Base-by-base conservation (phyloP, 352 stramenopile genomes). In the Phytophthora brassicae region DNA sequence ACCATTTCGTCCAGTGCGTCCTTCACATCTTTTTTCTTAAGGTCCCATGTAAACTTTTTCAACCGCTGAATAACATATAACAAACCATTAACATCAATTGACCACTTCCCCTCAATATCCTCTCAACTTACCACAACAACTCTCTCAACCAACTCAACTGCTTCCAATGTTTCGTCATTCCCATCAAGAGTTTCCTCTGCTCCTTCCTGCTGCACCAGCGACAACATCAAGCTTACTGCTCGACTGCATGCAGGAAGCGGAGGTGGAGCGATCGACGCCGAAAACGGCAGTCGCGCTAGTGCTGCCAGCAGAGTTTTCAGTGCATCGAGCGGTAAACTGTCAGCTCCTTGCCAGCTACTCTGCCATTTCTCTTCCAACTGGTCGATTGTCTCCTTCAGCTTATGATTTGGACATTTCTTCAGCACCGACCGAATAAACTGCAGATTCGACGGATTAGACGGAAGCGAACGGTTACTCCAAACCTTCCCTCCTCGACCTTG, bases 1-100 rank as follows among this genome's bases (percentile, higher is more conserved):
- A 96, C 64, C 70, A 96, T 87, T 1, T 83, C 74, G 1, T 60
- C 65, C 11, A 96, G 55, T 13, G 71, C 65, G n/a, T 71, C 60
- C 35, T 75, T 74, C 1, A 94, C 80, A 24, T 92, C 78, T n/a
- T 68, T 60, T 38, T 56, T 38, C 11, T 84, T 73, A 28, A 88
- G 48, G 12, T 77, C 47, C 87, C 85, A 96, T 42, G 74, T 78
- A 57, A 92, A 92, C 55, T 91, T 91, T n/a, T 83, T 54, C 38
- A 90, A 33, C 16, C 81, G 66, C 41, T 39, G 56, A 31, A 31
- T 9, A 31, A 31, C 26, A 5, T 36, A 31, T 8, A 31, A 31
- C 26, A 31, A 31, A 31, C 26, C 8, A 31, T 31, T 8, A 31
- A 31, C n/a, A n/a, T 31, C 26, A 31, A 31, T n/a, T n/a, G n/a